These are phyloP conservation scores for Geranomyces michiganensis DNA, from an alignment of 192 early-diverging fungal genomes.

Conservation along the genomic window DNA sequence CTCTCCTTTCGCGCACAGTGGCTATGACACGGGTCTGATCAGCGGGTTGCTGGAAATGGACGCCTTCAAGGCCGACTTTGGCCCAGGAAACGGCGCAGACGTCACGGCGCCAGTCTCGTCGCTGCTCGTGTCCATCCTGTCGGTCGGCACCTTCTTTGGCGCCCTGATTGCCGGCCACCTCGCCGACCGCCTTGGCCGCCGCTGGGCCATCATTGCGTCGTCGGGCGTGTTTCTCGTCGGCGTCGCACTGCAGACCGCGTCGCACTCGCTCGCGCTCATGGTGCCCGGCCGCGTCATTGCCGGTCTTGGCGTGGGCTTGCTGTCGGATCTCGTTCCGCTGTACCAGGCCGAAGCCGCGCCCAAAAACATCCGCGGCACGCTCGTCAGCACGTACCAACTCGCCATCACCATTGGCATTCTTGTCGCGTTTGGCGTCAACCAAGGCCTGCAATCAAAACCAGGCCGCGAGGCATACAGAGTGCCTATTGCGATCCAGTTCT, in stretches of 20 bases:
- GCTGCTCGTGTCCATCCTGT: slow-evolving; percentile 59
- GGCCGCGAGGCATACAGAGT: slow-evolving; percentile 39
- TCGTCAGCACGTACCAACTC: slow-evolving; percentile 49
- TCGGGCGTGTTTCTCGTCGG: slow-evolving; percentile 45
- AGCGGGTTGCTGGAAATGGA: slow-evolving; percentile 70
- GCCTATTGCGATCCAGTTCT: slow-evolving; percentile 37
- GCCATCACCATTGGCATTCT: slow-evolving; percentile 51
- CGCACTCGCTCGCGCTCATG: slow-evolving; percentile 33
- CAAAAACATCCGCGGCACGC: slow-evolving; percentile 46
- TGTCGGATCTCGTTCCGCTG: slow-evolving; percentile 48
- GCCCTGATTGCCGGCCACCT: slow-evolving; percentile 67
- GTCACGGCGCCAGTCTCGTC: slow-evolving; percentile 17
- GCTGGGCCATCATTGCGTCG: slow-evolving; percentile 68
- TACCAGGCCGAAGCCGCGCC: slow-evolving; percentile 52
- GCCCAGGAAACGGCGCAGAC: slow-evolving; percentile 17
- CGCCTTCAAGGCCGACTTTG: slow-evolving; percentile 38
- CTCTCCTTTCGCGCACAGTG: slow-evolving; percentile 56
- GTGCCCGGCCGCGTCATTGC: slow-evolving; percentile 48
- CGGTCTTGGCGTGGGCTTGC: slow-evolving; percentile 49
- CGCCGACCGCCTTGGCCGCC: slow-evolving; percentile 71
- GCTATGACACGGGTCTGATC: slow-evolving; percentile 77
- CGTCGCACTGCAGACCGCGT: slow-evolving; percentile 39
- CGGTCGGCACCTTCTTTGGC: slow-evolving; percentile 76
- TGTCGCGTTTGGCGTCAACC: slow-evolving; percentile 38
- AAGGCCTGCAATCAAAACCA: slow-evolving; percentile 14